Evolutionary conservation across 2,329 filamentous ascomycete species (phyloP).

Genomic region (Xylaria sp.): DNA sequence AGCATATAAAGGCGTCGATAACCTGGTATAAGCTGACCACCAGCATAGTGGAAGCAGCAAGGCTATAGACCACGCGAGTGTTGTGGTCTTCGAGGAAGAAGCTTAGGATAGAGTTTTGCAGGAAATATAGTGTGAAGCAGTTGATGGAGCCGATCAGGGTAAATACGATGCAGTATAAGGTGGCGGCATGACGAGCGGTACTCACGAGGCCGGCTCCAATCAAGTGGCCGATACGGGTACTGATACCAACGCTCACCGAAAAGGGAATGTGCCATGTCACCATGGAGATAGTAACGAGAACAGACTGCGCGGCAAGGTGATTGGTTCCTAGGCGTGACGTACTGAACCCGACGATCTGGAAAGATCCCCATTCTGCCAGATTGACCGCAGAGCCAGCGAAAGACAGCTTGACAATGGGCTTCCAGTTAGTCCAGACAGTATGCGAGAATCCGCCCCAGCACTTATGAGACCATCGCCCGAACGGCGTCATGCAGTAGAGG

Average conservation of each 20-base stretch:
- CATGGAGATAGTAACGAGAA: conserved; percentile 48
- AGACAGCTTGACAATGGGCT: conserved; percentile 47
- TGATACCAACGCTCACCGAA: conserved; percentile 49
- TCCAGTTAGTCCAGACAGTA: conserved; percentile 46
- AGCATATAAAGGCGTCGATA: conserved; percentile 40
- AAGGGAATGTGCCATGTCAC: conserved; percentile 52
- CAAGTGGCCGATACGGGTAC: conserved; percentile 50
- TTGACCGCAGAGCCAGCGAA: conserved; percentile 48
- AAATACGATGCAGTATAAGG: conserved; percentile 44
- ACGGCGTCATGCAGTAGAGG: conserved; percentile 50
- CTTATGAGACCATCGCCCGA: conserved; percentile 46
- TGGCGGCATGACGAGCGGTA: conserved; percentile 41
- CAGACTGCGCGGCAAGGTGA: conserved; percentile 50
- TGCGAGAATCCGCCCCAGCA: conserved; percentile 53
- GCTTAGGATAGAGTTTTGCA: conserved; percentile 39
- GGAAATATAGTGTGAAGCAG: conserved; percentile 39
- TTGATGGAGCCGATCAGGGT: conserved; percentile 41
- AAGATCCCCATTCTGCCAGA: conserved; percentile 50
- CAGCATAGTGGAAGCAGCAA: conserved; percentile 36
- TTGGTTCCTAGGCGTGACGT: conserved; percentile 51
- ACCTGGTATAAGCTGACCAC: conserved; percentile 44
- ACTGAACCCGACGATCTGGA: conserved; percentile 51
- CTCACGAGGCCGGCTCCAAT: conserved; percentile 46
- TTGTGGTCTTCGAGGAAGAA: conserved; percentile 43
- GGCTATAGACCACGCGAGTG: conserved; percentile 11